Percentiles rank a stretch among this genome's conserved stretches.
These are phyloP conservation scores for Cystofilobasidium ferigula DNA, from an alignment of 768 basidiomycete genomes.

Conservation along the genomic window DNA sequence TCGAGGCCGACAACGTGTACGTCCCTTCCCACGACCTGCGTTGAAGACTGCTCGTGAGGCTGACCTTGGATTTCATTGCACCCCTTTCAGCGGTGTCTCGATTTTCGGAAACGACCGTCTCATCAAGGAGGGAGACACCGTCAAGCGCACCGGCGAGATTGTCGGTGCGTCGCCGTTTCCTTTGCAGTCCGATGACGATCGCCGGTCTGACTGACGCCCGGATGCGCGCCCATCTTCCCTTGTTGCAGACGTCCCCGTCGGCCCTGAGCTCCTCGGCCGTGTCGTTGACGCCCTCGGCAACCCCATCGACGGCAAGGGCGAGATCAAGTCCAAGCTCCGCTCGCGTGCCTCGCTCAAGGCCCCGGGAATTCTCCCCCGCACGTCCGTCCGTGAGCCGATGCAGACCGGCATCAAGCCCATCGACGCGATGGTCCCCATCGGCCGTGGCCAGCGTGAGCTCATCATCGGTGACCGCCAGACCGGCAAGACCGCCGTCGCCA, in stretches of 20 bases:
- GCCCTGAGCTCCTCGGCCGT: constrained; percentile 91
- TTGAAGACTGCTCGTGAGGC: not conserved
- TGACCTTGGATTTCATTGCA: not conserved
- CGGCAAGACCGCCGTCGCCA: constrained; percentile 97
- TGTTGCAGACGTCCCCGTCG: constrained; percentile 70
- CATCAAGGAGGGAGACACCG: constrained; percentile 99
- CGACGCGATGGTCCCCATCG: constrained; percentile 99
- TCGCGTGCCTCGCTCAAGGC: constrained; percentile 97
- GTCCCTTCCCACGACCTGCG: too few species aligned
- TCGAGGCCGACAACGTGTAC: constrained; percentile 69
- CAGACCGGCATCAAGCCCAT: constrained; percentile 99
- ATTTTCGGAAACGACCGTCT: constrained; percentile 96
- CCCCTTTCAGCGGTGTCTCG: constrained; percentile 79
- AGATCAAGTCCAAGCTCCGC: constrained; percentile 84
- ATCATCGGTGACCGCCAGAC: constrained; percentile 99
- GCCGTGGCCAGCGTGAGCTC: constrained; percentile 99
- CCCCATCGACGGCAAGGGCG: constrained; percentile 99
- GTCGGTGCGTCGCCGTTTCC: constrained; percentile 46
- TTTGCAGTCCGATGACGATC: not conserved
- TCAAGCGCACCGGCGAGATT: constrained; percentile 99
- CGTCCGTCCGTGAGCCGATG: constrained; percentile 99
- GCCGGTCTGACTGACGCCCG: not conserved
- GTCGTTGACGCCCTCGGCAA: constrained; percentile 99
- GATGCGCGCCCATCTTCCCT: not conserved
- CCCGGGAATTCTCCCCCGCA: constrained; percentile 96